Evolutionary conservation across 2,329 filamentous ascomycete species (phyloP), one percentile per base, ranked within the genome.

Genomic region (Exserohilum rostratum): DNA sequence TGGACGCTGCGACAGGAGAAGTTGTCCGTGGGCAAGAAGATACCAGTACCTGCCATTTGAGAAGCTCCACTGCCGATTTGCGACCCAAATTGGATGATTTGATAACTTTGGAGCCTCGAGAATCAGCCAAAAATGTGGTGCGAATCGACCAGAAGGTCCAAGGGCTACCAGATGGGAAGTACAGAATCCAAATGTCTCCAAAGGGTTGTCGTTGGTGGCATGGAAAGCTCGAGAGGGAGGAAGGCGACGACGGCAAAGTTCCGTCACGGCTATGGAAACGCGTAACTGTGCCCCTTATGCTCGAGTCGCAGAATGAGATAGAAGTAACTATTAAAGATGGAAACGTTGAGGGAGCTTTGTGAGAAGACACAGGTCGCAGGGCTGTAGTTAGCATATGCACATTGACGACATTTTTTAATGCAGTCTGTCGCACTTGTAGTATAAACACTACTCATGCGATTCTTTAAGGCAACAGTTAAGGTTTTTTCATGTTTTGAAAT

Each of bases 191-290:
- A 9, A 37, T 50, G 13, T 20, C 34, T 18, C 30, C 39, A 29
- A 50, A 43, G 17, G 22, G 47, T 30, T 50, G 47, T 29, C 39
- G 38, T 15, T 50, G 47, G 39, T 50, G 47, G 47, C 25, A 30
- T 5, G 31, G 39, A 13, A 40, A 27, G 37, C 13, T 48, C 15
- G 22, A 18, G 17, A 48, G 31, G 11, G 35, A 53, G 13, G 44
- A 48, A 3, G 40, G 18, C n/a, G 50, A 30, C 37, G 44, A 39
- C 7, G 30, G 31, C 18, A 43, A 34, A 22, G 50, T 48, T 29
- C 30, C 44, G 15, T 3, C 30, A 1, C 44, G 37, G 25, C 15
- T 31, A n/a, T 48, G 37, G 29, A 53, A 53, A 15, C 10, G 10
- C 7, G 5, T 30, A 5, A 37, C 30, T 53, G 37, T 48, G 22